Evolutionary conservation across 495 filamentous ascomycete species (phyloP).

Genomic region (Lentithecium fluviatile): DNA sequence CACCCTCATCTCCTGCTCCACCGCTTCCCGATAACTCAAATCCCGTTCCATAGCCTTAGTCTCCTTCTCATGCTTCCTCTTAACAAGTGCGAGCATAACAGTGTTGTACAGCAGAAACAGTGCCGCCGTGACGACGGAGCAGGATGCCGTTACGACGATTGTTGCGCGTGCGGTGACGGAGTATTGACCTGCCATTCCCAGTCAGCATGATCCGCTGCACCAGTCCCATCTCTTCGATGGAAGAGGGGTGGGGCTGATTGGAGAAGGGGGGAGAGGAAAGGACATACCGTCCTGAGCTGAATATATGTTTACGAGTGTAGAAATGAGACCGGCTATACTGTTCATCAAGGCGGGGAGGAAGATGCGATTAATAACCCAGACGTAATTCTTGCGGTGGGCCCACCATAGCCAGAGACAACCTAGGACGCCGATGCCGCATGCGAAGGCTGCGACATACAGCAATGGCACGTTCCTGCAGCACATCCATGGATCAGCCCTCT

Average conservation of each 20-base stretch:
- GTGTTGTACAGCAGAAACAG: conserved; percentile 46
- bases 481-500: too few species aligned
- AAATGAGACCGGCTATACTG: conserved; percentile 49
- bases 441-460: conserved; percentile 19
- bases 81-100: conserved; percentile 38
- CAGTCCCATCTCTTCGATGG: background rate
- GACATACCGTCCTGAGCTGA: conserved; percentile 47
- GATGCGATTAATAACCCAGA: conserved; percentile 49
- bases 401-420: conserved; percentile 33
- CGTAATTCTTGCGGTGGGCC: conserved; percentile 44
- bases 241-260: too few species aligned
- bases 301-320: conserved; percentile 53
- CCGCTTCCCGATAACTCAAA: too few species aligned
- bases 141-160: conserved; percentile 35
- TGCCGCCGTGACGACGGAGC: conserved; percentile 11
- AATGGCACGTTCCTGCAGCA: conserved; percentile 7
- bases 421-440: conserved; percentile 10
- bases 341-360: conserved; percentile 47
- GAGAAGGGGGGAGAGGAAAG: background rate
- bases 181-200: conserved; percentile 15
- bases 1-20: too few species aligned
- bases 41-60: conserved; percentile 8
- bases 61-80: conserved; percentile 29
- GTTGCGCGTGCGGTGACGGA: conserved; percentile 48
- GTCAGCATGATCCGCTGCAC: background rate